Evolutionary conservation across 352 stramenopile genomes (phyloP).

Genomic region (Pythium vanterpoolii): DNA sequence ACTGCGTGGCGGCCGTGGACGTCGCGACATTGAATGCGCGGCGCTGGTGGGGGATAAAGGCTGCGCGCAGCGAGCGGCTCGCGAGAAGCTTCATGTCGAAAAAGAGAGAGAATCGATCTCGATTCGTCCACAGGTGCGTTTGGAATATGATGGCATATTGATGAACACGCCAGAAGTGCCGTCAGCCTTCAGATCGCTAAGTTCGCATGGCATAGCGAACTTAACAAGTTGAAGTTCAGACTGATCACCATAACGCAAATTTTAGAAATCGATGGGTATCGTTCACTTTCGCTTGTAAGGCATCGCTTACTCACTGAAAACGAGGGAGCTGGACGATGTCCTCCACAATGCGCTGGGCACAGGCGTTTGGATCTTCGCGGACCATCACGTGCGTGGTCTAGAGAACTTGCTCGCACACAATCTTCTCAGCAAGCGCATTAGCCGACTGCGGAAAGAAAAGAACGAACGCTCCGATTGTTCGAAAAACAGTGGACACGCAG

Average conservation of each 20-base stretch:
- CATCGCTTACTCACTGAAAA: constrained; percentile 1
- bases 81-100: neutral
- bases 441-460: constrained; percentile 14
- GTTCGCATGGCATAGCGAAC: neutral
- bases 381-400: constrained; percentile 23
- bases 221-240: neutral
- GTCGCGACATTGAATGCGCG: neutral
- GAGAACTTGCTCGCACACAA: constrained; percentile 7
- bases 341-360: constrained; percentile 33
- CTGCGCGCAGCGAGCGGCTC: neutral
- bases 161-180: neutral
- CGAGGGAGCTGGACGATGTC: constrained; percentile 7
- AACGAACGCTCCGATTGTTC: constrained; percentile 10
- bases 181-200: neutral
- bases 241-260: neutral
- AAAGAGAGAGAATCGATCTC: neutral
- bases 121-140: neutral
- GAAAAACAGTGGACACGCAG: constrained; percentile 6
- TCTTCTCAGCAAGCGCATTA: neutral
- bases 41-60: neutral
- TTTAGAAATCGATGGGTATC: neutral
- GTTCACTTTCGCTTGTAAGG: too few species aligned
- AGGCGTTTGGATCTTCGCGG: constrained; percentile 22
- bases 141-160: neutral
- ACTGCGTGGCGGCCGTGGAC: neutral